Conservation (phyloP, 192 early-diverging fungal species). For the Powellomyces hirtus region DNA sequence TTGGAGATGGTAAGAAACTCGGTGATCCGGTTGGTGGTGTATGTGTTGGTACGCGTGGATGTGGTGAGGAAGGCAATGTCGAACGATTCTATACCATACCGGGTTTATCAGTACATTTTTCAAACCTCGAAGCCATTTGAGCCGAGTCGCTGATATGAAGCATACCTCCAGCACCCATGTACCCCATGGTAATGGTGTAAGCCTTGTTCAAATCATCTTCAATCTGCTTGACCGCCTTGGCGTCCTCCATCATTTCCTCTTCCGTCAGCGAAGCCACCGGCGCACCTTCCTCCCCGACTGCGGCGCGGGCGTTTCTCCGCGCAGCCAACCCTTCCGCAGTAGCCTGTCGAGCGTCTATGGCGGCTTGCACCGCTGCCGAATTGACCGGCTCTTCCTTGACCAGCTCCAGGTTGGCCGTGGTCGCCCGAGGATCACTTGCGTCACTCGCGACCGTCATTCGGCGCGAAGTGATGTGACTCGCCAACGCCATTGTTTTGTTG, state of each 20-base stretch:
- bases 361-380: not conserved
- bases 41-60: conserved; percentile 10
- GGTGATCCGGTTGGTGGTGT: conserved; percentile 27
- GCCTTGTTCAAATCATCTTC: conserved; percentile 27
- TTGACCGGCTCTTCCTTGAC: not conserved
- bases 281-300: not conserved
- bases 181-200: conserved; percentile 31
- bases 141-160: not conserved
- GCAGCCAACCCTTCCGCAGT: not conserved
- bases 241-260: not conserved
- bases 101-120: conserved; percentile 5
- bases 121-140: not conserved
- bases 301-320: not conserved
- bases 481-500: conserved; percentile 14
- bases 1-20: conserved; percentile 33
- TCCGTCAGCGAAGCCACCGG: not conserved
- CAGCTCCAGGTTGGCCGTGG: not conserved
- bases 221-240: not conserved
- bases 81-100: conserved; percentile 31
- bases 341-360: not conserved
- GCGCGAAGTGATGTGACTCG: not conserved
- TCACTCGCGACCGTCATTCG: not conserved
- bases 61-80: conserved; percentile 31
- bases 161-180: conserved; percentile 36
- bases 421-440: not conserved